Base-by-base conservation (phyloP, 2,329 filamentous ascomycete genomes). In the Neonectria neomacrospora region DNA sequence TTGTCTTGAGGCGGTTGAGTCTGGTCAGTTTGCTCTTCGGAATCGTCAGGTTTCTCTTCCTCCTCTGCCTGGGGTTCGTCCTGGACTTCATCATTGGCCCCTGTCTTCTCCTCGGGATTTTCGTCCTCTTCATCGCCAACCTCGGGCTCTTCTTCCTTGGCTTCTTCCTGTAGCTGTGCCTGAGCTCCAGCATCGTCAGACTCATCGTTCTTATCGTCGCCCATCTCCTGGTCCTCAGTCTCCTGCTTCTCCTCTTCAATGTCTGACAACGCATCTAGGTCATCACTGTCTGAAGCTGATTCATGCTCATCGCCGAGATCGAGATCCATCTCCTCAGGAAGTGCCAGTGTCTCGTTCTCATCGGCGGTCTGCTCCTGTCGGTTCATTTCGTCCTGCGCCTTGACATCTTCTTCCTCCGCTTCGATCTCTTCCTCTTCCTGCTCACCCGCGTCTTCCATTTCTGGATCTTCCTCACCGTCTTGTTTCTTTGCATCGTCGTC, bases 261-360 rank as follows among this genome's bases (percentile, higher is more conserved):
- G 51, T 87, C 85, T 0, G 83, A 84, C 56, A 91, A 78, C 58
- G 88, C 82, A 60, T 89, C 86, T 52, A 91, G 75, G 18, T 85
- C 83, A 65, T 89, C 86, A 39, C 84, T 84, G 14, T 84, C 85
- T 12, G 82, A 83, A 6, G 80, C 81, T 5, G 86, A 86, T 18
- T 85, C 83, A 28, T 86, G 82, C 41, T 92, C 90, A 28, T 92
- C 90, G 67, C 95, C 91, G 58, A 96, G 85, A 67, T 94, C 88
- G 76, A 97, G 85, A 61, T 96, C 90, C 84, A 97, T 91, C 67
- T 97, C 93, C 44, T 97, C 94, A 0, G 94, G 94, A 22, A 97
- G 82, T 48, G 94, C 93, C 63, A 97, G 82, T 2, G 90, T 89
- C 64, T 97, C 90, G 71, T 93, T 90, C 75, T 97, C 91, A 70